Conservation (phyloP, 768 basidiomycete species). For the Antrodiella citrinella region DNA sequence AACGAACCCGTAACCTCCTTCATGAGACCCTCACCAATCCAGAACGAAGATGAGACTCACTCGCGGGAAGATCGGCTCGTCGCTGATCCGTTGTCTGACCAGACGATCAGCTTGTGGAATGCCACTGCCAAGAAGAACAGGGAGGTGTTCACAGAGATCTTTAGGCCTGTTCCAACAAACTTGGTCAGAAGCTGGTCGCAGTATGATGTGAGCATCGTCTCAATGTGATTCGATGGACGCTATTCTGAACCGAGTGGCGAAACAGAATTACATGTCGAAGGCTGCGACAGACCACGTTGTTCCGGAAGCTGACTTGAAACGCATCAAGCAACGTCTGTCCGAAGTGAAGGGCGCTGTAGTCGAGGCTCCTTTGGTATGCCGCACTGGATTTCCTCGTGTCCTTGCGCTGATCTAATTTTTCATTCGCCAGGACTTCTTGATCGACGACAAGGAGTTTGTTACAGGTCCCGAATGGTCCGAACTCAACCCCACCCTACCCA, state of each 20-base stretch:
- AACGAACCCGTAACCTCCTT: conserved; percentile 39
- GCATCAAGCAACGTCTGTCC: conserved; percentile 69
- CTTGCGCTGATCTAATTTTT: conserved; percentile 1
- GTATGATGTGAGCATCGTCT: conserved; percentile 53
- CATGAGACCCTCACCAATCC: conserved; percentile 75
- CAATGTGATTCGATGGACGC: conserved; percentile 18
- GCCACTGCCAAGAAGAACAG: conserved; percentile 73
- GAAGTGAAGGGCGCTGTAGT: conserved; percentile 68
- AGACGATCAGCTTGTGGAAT: conserved; percentile 51
- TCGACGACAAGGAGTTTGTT: conserved; percentile 67
- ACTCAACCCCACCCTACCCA: conserved; percentile 69
- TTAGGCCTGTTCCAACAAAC: conserved; percentile 82
- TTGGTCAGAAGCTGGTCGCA: conserved; percentile 69
- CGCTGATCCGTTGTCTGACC: conserved; percentile 69
- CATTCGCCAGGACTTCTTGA: conserved; percentile 67
- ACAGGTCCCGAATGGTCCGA: conserved; percentile 66
- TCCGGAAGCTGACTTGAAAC: conserved; percentile 52
- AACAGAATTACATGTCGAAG: conserved; percentile 68
- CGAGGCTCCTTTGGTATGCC: conserved; percentile 58
- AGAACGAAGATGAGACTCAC: conserved; percentile 60
- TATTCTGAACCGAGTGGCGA: not conserved
- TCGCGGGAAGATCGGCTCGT: conserved; percentile 54
- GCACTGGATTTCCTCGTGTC: not conserved
- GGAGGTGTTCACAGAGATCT: conserved; percentile 80
- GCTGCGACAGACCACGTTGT: conserved; percentile 77